Base-by-base conservation (phyloP, 441 rosid genomes). In the Pelargonium australe region DNA sequence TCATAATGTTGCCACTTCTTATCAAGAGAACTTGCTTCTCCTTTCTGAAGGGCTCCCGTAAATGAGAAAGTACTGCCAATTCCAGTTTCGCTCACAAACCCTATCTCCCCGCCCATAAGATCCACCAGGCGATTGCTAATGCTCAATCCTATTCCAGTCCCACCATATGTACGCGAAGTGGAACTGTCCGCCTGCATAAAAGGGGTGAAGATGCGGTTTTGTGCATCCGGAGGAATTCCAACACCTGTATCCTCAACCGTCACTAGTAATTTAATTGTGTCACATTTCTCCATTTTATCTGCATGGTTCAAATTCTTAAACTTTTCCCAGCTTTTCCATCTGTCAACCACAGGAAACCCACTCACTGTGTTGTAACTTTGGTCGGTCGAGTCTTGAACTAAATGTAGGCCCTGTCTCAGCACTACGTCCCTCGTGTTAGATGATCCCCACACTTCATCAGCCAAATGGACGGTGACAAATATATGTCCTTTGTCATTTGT, bases 151-250 rank as follows among this genome's bases (percentile, higher is more conserved):
- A 95, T 95, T 68, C 97, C 97, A 14, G 99, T 95, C 37, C 99
- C 97, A 68, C 97, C 99, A 79, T 95, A 85, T 23, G 90, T 90
- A 64, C 99, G 86, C 4, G 99, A 95, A 37, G 97, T 95, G 67
- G 99, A 95, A 72, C 99, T 95, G 72, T 95, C 99, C 9, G 96
- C 99, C 82, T 95, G 99, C 90, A 95, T 83, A 74, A 95, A 95
- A 68, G 97, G 99, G 5, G 91, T 90, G 83, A 95, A 95, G 73
- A 95, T 92, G 13, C 86, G 86, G 71, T 67, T 74, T 63, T 95
- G 97, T 63, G 96, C 96, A 4, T 88, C 96, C 9, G 65, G 34
- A 55, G 88, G 92, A 79, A 95, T 95, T 62, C 97, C 97, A 3
- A 86, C 85, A 14, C 99, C 97, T 23, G 99, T 95, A 76, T 95